phyloP scores from a whole-genome alignment of 2,329 filamentous ascomycete species.

The Penicillium oxalicum region DNA sequence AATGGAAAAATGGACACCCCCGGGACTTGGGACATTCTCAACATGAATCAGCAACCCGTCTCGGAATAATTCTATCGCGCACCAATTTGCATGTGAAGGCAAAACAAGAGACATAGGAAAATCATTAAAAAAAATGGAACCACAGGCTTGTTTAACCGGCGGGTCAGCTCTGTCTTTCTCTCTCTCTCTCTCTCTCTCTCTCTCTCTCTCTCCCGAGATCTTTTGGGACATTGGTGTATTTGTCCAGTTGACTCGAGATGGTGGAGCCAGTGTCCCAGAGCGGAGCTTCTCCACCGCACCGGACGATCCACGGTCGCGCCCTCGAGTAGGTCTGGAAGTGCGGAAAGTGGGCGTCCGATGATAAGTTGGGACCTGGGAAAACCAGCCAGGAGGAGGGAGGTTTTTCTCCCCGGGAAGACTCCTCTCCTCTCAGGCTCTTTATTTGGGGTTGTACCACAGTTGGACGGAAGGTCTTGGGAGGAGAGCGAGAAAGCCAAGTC shows the following conservation, averaged over 20 bases:
- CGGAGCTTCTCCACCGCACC: conserved; percentile 9
- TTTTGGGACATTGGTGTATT: neutral
- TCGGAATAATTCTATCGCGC: too few species aligned
- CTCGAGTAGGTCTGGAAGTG: neutral
- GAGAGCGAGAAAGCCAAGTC: too few species aligned
- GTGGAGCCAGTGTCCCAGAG: conserved; percentile 5
- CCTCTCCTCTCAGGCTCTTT: too few species aligned
- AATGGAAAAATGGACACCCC: too few species aligned
- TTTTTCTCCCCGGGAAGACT: too few species aligned
- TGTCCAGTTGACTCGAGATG: neutral
- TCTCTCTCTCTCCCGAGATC: neutral
- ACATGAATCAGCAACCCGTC: too few species aligned
- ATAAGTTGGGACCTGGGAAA: too few species aligned
- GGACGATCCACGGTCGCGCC: conserved; percentile 9
- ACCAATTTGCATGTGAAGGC: too few species aligned
- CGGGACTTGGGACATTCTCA: too few species aligned
- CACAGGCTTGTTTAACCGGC: neutral
- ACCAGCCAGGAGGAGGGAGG: too few species aligned
- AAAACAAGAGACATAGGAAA: too few species aligned
- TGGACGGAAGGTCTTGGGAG: neutral
- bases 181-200: neutral
- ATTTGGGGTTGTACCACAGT: neutral
- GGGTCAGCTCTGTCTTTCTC: neutral
- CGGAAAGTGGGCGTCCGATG: too few species aligned
- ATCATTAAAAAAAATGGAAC: neutral